Base-by-base conservation (phyloP, 306 rosid species). In the Vigna radiata region DNA sequence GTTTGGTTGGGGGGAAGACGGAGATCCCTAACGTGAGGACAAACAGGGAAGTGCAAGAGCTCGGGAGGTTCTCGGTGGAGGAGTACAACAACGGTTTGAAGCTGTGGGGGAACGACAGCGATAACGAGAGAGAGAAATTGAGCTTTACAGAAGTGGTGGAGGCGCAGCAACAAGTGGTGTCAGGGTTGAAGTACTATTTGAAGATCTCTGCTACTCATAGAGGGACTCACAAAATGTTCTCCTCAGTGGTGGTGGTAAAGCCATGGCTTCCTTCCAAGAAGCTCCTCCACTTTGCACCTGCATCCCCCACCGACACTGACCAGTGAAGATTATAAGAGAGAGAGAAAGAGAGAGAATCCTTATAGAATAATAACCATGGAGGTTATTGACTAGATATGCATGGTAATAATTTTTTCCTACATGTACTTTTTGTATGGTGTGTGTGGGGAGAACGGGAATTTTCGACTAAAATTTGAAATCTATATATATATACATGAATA, bases 41-140 rank as follows among this genome's bases (percentile, higher is more conserved):
- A 49, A 90, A 93, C 86, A 53, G 5, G 81, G 88, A 93, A 74
- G 91, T 91, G 47, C 98, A 93, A 48, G 83, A 79, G 62, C 79
- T 91, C 9, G 98, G 98, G 63, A 88, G 71, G 70, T 91, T 93
- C 64, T 86, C 96, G n/a, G 98, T 93, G 78, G 81, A 83, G 77
- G 92, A 93, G 84, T 87, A 85, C 72, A 91, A 90, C 74, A 68
- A 81, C 60, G 80, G 67, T 8, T 37, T 47, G 49, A 25, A 68
- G 58, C 50, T 50, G 23, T 36, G 25, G n/a, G n/a, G n/a, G 49
- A 76, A 25, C 21, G 27, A 37, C 68, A 75, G 19, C 31, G 81
- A 52, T 7, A 73, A 23, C 5, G 80, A 43, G 11, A 85, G 44
- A 0, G 84, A 60, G 58, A 27, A 53, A 79, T 50, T 89, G 75